Base-by-base conservation (phyloP, 306 rosid genomes). In the Dryas drummondii region DNA sequence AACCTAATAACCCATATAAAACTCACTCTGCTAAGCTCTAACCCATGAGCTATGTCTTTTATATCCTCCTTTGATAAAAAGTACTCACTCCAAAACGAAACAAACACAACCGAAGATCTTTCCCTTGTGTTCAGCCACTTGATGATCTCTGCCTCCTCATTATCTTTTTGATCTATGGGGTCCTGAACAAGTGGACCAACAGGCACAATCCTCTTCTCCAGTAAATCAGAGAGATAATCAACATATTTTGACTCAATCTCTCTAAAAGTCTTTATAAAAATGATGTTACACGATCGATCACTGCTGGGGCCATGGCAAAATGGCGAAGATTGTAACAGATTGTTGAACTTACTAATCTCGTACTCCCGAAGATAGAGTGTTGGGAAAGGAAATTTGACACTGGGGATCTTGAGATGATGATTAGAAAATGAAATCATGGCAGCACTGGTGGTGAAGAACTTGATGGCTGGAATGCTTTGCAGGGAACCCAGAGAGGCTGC, bases 11-110 rank as follows among this genome's bases (percentile, higher is more conserved):
- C 74, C 84, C 84, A 76, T 4, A 81, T 76, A 57, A 81, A 76
- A 40, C n/a, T 26, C 10, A 53, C 78, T 12, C 13, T 59, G 60
- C 85, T 81, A 26, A 56, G 32, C 42, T 77, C 76, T 0, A 81
- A 26, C 8, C 82, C 82, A 51, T 32, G 15, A 16, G 63, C 82
- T 8, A 81, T 67, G 44, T 77, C 85, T 45, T 72, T 48, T 11
- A 59, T 58, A 27, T 81, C 82, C 7, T 76, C 78, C 62, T 59
- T 44, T 0, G 79, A 45, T 5, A 57, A 46, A 69, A 57, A 77
- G 68, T 45, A 77, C 77, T 81, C 79, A 16, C 81, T 81, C 4
- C 85, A 82, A 11, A 81, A 81, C 3, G 82, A 77, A 7, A 81
- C 72, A 26, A 72, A 50, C 46, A 81, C 79, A 1, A 74, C 61